Base-by-base conservation (phyloP, 164 flowering plant genomes). In the Malania oleifera region DNA sequence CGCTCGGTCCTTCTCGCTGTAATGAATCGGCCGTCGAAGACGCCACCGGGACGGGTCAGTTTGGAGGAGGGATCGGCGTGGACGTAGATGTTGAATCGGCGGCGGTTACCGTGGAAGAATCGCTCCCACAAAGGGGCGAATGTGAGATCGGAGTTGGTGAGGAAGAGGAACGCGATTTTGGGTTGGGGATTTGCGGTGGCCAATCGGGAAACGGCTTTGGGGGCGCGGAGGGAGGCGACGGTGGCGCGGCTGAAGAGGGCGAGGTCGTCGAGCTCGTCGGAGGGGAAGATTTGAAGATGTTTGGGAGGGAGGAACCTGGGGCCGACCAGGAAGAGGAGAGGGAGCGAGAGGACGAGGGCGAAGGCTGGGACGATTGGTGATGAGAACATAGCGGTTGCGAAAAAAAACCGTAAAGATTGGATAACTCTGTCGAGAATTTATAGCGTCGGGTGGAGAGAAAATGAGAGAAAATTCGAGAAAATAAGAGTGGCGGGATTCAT, bases 81-180 rank as follows among this genome's bases (percentile, higher is more conserved):
- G 62, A 93, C 69, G 76, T 93, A 93, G 62, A 90, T 69, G 62
- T 88, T 95, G 77, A 46, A 95, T 2, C 77, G 77, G 7, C 56
- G 27, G 2, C 49, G 28, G 24, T 70, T 28, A 15, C 61, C 61
- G 1, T 35, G 18, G 74, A 95, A 91, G 87, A 90, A 95, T 1
- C 54, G 67, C 6, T 79, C 71, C 99, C 99, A 95, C 7, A 95
- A 56, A 0, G 99, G 96, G 37, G 85, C 60, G 65, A 91, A 87
- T 46, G 61, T 56, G 67, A 89, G 87, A 62, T 79, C 83, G 56
- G 97, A 65, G 73, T 89, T 89, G 47, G 92, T 92, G 66, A 89
- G 86, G 72, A 87, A 92, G 28, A 89, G 70, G 70, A 89, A 87
- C 20, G 99, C 96, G 74, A 90, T 85, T 57, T 90, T 88, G 62